Conservation (phyloP, 441 rosid genomes). For the Croton setiger region DNA sequence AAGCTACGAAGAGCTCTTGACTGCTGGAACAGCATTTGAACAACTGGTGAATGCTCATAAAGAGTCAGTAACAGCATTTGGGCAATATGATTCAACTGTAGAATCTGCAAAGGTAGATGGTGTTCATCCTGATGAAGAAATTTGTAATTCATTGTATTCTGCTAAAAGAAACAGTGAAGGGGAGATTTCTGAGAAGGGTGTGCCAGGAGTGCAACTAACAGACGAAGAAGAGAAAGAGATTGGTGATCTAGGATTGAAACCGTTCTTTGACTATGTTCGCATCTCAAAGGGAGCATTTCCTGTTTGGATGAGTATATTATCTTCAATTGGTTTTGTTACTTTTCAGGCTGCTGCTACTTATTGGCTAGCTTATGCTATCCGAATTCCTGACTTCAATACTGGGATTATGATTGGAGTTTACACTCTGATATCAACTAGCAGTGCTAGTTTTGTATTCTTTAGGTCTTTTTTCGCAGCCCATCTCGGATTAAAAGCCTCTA, state of each 20-base stretch:
- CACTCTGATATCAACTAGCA: conserved; percentile 50
- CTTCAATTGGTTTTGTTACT: conserved; percentile 48
- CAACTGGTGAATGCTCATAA: conserved; percentile 82
- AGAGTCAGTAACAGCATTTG: conserved; percentile 50
- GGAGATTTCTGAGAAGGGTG: conserved; percentile 36
- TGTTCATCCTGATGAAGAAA: conserved; percentile 22
- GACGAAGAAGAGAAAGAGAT: conserved; percentile 72
- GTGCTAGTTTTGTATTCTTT: conserved; percentile 52
- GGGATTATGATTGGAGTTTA: conserved; percentile 64
- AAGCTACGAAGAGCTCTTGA: conserved; percentile 58
- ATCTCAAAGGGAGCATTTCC: conserved; percentile 50
- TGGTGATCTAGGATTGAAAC: conserved; percentile 71
- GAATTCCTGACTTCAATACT: conserved; percentile 43
- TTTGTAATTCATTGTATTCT: conserved; percentile 10
- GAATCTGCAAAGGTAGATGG: conserved; percentile 23
- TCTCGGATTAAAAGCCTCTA: conserved; percentile 76
- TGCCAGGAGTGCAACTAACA: conserved; percentile 56
- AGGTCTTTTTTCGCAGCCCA: conserved; percentile 49
- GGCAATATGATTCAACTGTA: conserved; percentile 24
- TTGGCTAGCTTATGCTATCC: conserved; percentile 81
- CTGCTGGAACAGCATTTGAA: conserved; percentile 72
- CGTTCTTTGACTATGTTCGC: conserved; percentile 61
- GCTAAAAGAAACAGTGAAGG: conserved; percentile 30
- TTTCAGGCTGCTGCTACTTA: conserved; percentile 79
- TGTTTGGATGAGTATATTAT: conserved; percentile 31